Percentiles rank a stretch among this genome's conserved stretches.
phyloP scores from a whole-genome alignment of 1,139 yeast genomes.

The Candida neerlandica region DNA sequence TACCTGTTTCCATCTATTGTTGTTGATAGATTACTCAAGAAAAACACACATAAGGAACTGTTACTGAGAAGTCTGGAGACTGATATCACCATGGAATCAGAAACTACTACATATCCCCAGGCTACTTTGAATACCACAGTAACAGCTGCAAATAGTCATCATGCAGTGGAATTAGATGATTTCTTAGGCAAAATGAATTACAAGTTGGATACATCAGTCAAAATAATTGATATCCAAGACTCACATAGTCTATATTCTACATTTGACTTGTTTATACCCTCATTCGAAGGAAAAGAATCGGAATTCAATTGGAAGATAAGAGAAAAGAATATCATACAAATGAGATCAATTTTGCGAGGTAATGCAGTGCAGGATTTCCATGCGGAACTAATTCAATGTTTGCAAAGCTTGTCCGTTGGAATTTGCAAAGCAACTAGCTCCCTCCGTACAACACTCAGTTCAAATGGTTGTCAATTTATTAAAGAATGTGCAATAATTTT shows the following conservation, averaged over 20 bases:
- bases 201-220: conserved; percentile 27
- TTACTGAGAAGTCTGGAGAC: conserved; percentile 3
- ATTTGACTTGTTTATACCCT: conserved; percentile 24
- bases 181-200: conserved; percentile 27
- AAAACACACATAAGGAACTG: background rate
- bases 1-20: conserved; percentile 1
- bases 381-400: conserved; percentile 42
- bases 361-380: conserved; percentile 42
- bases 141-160: background rate
- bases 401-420: conserved; percentile 57
- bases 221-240: conserved; percentile 19
- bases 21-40: background rate
- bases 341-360: conserved; percentile 67
- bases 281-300: conserved; percentile 79
- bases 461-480: conserved; percentile 75
- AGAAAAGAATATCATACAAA: conserved; percentile 58
- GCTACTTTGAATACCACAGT: background rate
- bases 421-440: conserved; percentile 71
- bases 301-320: conserved; percentile 85
- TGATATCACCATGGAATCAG: background rate
- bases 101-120: background rate
- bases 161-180: conserved; percentile 16
- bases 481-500: conserved; percentile 67
- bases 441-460: conserved; percentile 79
- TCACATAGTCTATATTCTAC: conserved; percentile 21